Base-by-base conservation (phyloP, 148 eudicot species). In the Cornus suecica region DNA sequence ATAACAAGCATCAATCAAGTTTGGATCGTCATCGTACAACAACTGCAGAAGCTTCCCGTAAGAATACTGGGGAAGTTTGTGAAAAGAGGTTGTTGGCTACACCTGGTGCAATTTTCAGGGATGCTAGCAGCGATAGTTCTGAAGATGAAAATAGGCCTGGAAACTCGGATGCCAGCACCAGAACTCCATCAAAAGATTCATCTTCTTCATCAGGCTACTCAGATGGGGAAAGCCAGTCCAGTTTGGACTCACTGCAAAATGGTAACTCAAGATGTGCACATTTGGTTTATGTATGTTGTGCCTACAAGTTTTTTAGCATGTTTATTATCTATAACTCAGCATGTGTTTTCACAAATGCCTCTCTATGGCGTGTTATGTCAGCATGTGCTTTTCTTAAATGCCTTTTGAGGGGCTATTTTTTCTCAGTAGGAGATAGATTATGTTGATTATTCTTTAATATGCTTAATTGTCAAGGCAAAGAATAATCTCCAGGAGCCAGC, bases 71-170 rank as follows among this genome's bases (percentile, higher is more conserved):
- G 51, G 68, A 78, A 77, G 76, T 72, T 37, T 76, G 45, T 63
- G 78, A 80, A 65, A 88, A 84, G 78, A 83, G 81, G 54, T 70
- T 85, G 81, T 58, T 84, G 42, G 77, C 75, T 42, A 85, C 87
- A 73, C 70, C 89, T 26, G 85, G 80, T 28, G 72, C 87, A 51
- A 83, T 89, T 56, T 89, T 93, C 68, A 75, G 78, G 70, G 91
- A 86, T 82, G 80, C 42, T 30, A 84, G 86, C 79, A 82, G 86
- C 68, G 91, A 84, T 27, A 86, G 89, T 83, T 87, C 90, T 52
- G 86, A 78, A 61, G 86, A 72, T 68, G 88, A 79, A 54, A 72
- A 76, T 45, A 74, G 72, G 31, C 32, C 65, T 65, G 70, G 69
- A 31, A 68, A 54, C 80, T 87, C 87, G 34, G 84, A 78, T 87